phyloP scores from a whole-genome alignment of 441 rosid genomes.

The Breynia disticha region DNA sequence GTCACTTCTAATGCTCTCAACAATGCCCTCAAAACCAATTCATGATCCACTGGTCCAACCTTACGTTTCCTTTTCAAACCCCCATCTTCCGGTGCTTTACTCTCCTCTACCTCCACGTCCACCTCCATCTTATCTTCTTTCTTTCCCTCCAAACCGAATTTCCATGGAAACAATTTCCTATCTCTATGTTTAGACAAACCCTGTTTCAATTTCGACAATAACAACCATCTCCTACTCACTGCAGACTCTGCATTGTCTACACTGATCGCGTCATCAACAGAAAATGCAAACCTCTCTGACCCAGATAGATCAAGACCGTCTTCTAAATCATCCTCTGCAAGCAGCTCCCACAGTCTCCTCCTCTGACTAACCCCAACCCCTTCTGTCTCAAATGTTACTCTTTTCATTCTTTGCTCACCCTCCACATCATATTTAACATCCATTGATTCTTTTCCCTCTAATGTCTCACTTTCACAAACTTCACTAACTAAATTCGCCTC shows the following conservation, averaged over 20 bases:
- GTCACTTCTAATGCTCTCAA: constrained; percentile 76
- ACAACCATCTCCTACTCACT: constrained; percentile 67
- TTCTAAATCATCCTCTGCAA: constrained; percentile 67
- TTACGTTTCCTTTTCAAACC: constrained; percentile 50
- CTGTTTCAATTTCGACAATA: constrained; percentile 73
- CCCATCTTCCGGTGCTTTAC: constrained; percentile 39
- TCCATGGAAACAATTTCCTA: constrained; percentile 64
- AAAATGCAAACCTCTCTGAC: constrained; percentile 82
- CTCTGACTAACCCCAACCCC: constrained; percentile 36
- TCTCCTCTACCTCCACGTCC: constrained; percentile 29
- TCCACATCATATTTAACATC: constrained; percentile 4
- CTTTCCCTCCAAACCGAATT: constrained; percentile 56
- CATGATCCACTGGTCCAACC: constrained; percentile 70
- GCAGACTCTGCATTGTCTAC: constrained; percentile 57
- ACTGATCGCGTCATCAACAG: constrained; percentile 73
- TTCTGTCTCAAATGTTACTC: constrained; percentile 47
- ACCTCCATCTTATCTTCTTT: constrained; percentile 26
- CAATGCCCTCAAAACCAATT: constrained; percentile 70
- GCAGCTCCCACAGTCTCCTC: constrained; percentile 72
- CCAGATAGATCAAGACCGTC: constrained; percentile 96
- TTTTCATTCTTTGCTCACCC: constrained; percentile 33
- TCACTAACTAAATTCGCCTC: constrained; percentile 10
- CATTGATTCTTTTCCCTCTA: constrained; percentile 1
- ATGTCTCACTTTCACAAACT: constrained; percentile 7
- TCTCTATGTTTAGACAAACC: constrained; percentile 63